Conservation (phyloP, 129 eudicot species). For the Apium graveolens region DNA sequence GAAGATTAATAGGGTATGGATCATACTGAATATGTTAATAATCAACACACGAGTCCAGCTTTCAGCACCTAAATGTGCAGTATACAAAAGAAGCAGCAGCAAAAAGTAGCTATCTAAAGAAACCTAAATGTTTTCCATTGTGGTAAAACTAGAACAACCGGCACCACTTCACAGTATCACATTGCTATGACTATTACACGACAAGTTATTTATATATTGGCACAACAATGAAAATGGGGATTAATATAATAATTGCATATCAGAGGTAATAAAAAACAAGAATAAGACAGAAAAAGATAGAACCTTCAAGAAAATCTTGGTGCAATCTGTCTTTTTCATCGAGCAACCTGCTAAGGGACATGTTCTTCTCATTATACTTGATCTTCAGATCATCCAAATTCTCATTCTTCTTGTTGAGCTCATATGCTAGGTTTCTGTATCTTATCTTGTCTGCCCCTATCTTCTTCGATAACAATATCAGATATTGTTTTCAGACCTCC, state of each 20-base stretch:
- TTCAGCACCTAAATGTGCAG: too few relatives aligned
- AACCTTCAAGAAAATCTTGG: conserved; percentile 67
- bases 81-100: too few relatives aligned
- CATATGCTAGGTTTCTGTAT: conserved; percentile 58
- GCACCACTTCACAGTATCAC: background rate
- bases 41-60: background rate
- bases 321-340: conserved; percentile 74
- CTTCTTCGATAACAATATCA: conserved; percentile 47
- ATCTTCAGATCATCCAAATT: conserved; percentile 27
- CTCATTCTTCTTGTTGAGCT: conserved; percentile 64
- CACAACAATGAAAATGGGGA: background rate
- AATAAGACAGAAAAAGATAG: background rate
- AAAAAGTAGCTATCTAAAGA: too few relatives aligned
- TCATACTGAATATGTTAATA: too few relatives aligned
- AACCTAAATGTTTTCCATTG: background rate
- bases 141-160: background rate
- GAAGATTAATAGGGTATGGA: background rate
- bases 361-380: conserved; percentile 16
- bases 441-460: conserved; percentile 27
- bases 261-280: background rate
- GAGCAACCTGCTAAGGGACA: conserved; percentile 19
- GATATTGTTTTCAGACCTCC: conserved; percentile 49
- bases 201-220: background rate
- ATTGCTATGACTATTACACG: too few relatives aligned
- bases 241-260: background rate